Conservation (phyloP, 148 eudicot genomes). For the Camellia lanceoleosa region DNA sequence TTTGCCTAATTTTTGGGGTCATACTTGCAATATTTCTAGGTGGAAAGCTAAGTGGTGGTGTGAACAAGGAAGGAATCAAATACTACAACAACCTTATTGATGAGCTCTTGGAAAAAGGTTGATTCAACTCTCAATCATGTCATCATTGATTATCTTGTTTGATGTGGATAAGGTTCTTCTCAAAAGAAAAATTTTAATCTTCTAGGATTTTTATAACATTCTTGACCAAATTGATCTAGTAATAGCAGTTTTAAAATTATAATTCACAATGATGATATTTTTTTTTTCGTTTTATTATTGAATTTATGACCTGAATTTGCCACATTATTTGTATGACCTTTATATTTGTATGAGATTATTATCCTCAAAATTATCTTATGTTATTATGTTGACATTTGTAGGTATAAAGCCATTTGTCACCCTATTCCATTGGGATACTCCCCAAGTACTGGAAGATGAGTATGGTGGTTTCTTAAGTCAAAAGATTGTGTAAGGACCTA, state of each 20-base stretch:
- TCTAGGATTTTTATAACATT: neutral
- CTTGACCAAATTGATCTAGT: too few species aligned
- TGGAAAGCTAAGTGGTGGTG: too few species aligned
- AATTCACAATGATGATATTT: too few species aligned
- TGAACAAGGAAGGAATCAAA: too few species aligned
- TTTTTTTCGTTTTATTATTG: too few species aligned
- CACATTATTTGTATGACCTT: too few species aligned
- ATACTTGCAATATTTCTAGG: too few species aligned
- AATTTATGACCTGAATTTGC: too few species aligned
- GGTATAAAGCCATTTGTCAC: slow-evolving; percentile 36
- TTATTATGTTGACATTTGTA: slow-evolving; percentile 1
- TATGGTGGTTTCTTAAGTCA: slow-evolving; percentile 47
- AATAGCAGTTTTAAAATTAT: too few species aligned
- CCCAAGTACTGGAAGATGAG: slow-evolving; percentile 44
- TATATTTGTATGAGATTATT: too few species aligned
- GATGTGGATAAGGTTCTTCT: neutral
- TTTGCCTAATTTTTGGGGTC: too few species aligned
- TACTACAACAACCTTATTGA: slow-evolving; percentile 40
- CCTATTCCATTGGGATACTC: slow-evolving; percentile 49
- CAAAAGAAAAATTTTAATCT: neutral
- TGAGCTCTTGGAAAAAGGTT: slow-evolving; percentile 39
- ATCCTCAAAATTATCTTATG: too few species aligned
- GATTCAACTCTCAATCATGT: neutral
- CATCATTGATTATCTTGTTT: neutral
- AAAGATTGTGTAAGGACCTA: slow-evolving; percentile 35